phyloP scores from a whole-genome alignment of 805 yeast genomes.

The Priceomyces haplophilus region DNA sequence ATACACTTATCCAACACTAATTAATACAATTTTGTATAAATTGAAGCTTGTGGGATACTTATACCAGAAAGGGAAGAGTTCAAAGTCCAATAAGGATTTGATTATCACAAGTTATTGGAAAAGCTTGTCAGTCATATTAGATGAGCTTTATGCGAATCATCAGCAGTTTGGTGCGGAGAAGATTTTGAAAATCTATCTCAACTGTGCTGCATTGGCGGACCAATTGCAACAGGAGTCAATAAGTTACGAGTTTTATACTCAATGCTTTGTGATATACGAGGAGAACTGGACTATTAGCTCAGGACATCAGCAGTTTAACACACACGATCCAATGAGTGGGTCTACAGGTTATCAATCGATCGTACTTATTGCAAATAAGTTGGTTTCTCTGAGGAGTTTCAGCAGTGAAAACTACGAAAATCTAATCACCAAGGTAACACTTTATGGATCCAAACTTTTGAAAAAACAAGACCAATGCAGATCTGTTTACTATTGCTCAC shows the following conservation, averaged over 20 bases:
- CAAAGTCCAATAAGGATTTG: constrained; percentile 20
- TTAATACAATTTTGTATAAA: constrained; percentile 57
- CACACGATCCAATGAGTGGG: constrained; percentile 43
- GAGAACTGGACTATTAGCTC: constrained; percentile 38
- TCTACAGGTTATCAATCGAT: constrained; percentile 51
- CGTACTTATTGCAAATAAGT: constrained; percentile 43
- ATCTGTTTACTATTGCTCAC: constrained; percentile 82
- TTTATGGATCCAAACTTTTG: constrained; percentile 82
- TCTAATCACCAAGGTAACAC: constrained; percentile 77
- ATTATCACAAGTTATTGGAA: constrained; percentile 60
- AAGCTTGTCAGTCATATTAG: constrained; percentile 64
- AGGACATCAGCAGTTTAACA: constrained; percentile 16
- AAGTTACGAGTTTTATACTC: constrained; percentile 83
- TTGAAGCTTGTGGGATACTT: constrained; percentile 46
- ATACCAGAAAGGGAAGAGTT: constrained; percentile 16
- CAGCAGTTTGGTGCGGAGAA: constrained; percentile 30
- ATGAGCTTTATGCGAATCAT: constrained; percentile 54
- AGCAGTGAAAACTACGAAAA: constrained; percentile 72
- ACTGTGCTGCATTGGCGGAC: constrained; percentile 76
- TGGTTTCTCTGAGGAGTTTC: constrained; percentile 43
- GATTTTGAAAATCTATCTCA: constrained; percentile 52
- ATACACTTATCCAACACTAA: constrained; percentile 74
- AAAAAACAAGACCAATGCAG: constrained; percentile 95
- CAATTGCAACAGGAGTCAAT: constrained; percentile 68
- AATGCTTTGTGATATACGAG: constrained; percentile 83